Evolutionary conservation across 1,284 basidiomycete species (phyloP).

Genomic region (Kalmanozyma brasiliensis): DNA sequence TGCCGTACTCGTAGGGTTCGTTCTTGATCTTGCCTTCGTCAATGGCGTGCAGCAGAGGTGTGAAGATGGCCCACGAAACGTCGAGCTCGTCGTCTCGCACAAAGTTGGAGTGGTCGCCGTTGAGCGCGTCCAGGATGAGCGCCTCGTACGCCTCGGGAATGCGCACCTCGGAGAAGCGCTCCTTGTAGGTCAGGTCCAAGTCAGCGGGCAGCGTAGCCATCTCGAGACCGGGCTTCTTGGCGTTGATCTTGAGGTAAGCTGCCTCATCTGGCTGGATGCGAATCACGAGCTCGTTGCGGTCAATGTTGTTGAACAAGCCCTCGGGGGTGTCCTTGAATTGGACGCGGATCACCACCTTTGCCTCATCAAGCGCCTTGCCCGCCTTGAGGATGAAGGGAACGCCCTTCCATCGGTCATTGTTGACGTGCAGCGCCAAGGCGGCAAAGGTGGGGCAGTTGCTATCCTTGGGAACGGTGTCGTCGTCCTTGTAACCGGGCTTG

Average conservation of each 20-base stretch:
- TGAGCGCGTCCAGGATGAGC: constrained; percentile 66
- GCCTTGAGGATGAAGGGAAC: constrained; percentile 67
- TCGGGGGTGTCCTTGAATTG: constrained; percentile 63
- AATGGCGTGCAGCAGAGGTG: constrained; percentile 65
- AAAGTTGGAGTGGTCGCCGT: constrained; percentile 68
- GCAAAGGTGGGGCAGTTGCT: constrained; percentile 69
- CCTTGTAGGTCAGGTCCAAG: constrained; percentile 62
- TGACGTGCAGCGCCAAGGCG: constrained; percentile 63
- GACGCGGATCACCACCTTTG: constrained; percentile 65
- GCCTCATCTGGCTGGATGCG: constrained; percentile 67
- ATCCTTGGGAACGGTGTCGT: constrained; percentile 69
- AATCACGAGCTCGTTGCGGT: constrained; percentile 66
- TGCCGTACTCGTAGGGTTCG: constrained; percentile 62
- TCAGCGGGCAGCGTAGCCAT: constrained; percentile 57
- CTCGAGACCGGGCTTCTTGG: constrained; percentile 63
- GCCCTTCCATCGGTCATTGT: constrained; percentile 65
- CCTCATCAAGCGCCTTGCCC: constrained; percentile 67
- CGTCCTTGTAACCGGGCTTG: constrained; percentile 69
- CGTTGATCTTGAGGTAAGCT: constrained; percentile 64
- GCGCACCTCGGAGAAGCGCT: constrained; percentile 61
- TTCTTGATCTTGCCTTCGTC: constrained; percentile 64
- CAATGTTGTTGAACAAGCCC: constrained; percentile 49
- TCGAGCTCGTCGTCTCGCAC: constrained; percentile 68
- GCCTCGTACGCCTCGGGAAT: constrained; percentile 68
- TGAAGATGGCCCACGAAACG: constrained; percentile 68